Evolutionary conservation across 257 asterid species (phyloP).

Genomic region (Solanum appendiculatum): DNA sequence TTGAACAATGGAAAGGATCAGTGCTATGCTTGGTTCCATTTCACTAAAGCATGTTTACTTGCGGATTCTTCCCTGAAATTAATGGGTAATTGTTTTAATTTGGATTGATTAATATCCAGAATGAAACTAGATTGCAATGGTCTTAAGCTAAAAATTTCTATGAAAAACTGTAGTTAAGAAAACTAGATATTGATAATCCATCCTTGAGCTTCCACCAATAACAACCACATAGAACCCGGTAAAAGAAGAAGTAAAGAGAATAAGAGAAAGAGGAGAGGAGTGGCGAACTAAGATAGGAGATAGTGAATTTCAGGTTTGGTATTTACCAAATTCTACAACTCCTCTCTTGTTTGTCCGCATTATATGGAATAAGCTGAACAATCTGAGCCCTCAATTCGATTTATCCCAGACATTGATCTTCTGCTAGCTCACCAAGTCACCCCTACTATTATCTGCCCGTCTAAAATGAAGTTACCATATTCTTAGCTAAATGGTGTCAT

Average conservation of each 20-base stretch:
- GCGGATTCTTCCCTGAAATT: neutral
- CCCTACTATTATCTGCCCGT: neutral
- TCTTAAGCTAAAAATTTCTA: neutral
- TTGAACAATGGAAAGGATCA: neutral
- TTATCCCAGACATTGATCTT: neutral
- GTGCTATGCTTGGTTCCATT: neutral
- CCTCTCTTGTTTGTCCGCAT: neutral
- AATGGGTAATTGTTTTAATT: neutral
- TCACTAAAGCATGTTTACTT: neutral
- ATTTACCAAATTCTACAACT: neutral
- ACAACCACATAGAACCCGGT: neutral
- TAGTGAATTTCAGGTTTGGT: neutral
- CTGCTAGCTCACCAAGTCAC: neutral
- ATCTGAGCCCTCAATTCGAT: neutral
- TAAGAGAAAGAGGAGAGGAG: neutral
- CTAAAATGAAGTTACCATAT: neutral
- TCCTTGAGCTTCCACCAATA: neutral
- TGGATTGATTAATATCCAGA: neutral
- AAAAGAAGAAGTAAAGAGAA: neutral
- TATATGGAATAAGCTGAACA: neutral
- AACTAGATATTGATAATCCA: neutral
- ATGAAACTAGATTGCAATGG: neutral
- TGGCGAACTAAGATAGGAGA: neutral
- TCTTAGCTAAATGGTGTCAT: neutral
- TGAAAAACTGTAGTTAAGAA: neutral